Conservation (phyloP, 345 rosid species). For the Eucalyptus sp. region DNA sequence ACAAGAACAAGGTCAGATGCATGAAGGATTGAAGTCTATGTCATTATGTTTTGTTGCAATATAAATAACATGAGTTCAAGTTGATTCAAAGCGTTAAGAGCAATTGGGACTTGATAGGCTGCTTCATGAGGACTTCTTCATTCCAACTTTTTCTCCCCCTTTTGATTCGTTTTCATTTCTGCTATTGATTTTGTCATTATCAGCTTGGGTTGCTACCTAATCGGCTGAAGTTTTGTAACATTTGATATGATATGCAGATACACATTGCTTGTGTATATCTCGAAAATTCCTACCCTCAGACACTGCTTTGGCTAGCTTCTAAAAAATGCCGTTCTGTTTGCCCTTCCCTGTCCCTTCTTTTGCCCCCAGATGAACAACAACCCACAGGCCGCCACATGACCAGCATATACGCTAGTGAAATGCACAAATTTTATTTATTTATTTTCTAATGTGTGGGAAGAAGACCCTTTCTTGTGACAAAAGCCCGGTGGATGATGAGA, state of each 20-base stretch:
- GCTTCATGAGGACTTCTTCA: not conserved
- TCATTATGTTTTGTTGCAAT: not conserved
- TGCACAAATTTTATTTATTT: no score
- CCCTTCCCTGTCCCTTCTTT: no score
- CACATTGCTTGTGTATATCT: not conserved
- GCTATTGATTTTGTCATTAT: not conserved
- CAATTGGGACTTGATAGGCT: not conserved
- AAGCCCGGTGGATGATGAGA: no score
- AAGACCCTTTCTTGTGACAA: no score
- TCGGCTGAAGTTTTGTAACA: not conserved
- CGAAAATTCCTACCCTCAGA: not conserved
- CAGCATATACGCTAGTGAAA: no score
- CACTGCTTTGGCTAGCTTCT: not conserved
- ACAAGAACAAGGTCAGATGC: not conserved
- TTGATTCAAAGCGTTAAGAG: not conserved
- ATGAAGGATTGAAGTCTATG: not conserved
- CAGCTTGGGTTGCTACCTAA: not conserved
- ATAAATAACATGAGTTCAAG: not conserved
- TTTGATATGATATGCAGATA: not conserved
- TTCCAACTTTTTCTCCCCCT: not conserved
- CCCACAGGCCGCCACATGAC: no score
- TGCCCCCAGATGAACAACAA: no score
- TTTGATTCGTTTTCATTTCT: no score
- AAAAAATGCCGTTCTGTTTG: not conserved
- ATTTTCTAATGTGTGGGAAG: no score